Percentiles rank a stretch among this genome's conserved stretches.
Evolutionary conservation across 148 eudicot genomes (phyloP).

Genomic region (Heliosperma pusillum): DNA sequence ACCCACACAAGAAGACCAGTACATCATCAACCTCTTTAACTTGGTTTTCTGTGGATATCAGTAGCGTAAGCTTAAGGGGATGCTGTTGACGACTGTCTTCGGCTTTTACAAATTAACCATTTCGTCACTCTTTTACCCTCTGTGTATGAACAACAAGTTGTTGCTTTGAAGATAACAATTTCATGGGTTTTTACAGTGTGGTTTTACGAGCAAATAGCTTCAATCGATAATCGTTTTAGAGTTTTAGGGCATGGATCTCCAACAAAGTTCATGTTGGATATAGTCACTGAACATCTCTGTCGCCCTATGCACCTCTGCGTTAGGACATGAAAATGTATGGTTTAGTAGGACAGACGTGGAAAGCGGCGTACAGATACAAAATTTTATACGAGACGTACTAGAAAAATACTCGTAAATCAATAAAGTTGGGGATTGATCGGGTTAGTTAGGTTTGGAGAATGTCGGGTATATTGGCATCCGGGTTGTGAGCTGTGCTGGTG

Average conservation of each 20-base stretch:
- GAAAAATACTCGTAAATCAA: no score
- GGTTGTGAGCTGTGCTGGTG: no score
- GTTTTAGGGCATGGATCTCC: constrained; percentile 59
- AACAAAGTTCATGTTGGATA: constrained; percentile 45
- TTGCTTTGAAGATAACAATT: constrained; percentile 6
- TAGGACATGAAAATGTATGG: background rate
- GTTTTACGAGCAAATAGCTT: constrained; percentile 53
- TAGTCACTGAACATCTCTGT: constrained; percentile 42
- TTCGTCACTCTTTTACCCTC: background rate
- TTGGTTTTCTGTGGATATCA: no score
- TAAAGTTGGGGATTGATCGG: no score
- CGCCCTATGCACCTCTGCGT: constrained; percentile 56
- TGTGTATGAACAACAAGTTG: constrained; percentile 22
- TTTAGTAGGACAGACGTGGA: no score
- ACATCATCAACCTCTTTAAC: background rate
- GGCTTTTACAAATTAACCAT: constrained; percentile 2
- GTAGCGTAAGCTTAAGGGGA: background rate
- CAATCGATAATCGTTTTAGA: constrained; percentile 52
- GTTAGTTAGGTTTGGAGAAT: no score
- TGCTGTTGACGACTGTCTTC: constrained; percentile 6
- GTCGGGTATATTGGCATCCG: no score
- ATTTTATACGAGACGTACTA: no score
- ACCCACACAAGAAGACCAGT: background rate
- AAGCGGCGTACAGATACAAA: no score
- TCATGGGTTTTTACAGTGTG: constrained; percentile 8